A percentile compares a stretch with the other conserved stretches of the same genome.
Evolutionary conservation across 805 yeast species (phyloP).

Genomic region (Sungouiella blattae): DNA sequence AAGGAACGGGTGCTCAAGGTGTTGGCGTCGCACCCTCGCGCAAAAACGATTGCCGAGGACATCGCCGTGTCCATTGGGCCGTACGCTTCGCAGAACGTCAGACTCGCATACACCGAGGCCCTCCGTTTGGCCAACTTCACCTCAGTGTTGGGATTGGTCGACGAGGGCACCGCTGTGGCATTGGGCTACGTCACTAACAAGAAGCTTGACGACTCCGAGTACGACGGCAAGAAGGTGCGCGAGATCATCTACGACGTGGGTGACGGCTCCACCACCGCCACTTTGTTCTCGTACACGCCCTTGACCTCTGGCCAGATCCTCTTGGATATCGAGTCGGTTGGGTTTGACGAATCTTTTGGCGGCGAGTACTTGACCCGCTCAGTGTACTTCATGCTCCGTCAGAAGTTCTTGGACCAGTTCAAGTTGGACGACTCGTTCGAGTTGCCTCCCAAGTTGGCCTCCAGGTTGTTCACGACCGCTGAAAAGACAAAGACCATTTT

Average conservation of each 20-base stretch:
- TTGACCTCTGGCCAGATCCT: constrained; percentile 37
- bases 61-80: constrained; percentile 79
- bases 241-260: constrained; percentile 88
- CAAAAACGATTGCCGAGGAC: constrained; percentile 52
- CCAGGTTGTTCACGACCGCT: constrained; percentile 74
- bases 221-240: constrained; percentile 41
- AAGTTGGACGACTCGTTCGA: constrained; percentile 36
- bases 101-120: constrained; percentile 69
- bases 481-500: constrained; percentile 85
- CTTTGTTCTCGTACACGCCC: constrained; percentile 65
- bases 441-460: constrained; percentile 56
- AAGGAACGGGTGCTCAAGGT: constrained; percentile 59
- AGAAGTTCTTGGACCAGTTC: constrained; percentile 49
- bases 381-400: constrained; percentile 57
- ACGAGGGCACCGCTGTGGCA: constrained; percentile 92
- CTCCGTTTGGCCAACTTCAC: constrained; percentile 63
- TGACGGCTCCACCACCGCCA: constrained; percentile 85
- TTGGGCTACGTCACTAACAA: constrained; percentile 68
- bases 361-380: constrained; percentile 72
- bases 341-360: constrained; percentile 64
- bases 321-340: constrained; percentile 69
- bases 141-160: constrained; percentile 64
- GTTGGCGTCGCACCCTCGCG: constrained; percentile 49
- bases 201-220: constrained; percentile 32
- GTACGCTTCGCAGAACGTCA: constrained; percentile 58